Evolutionary conservation across 306 rosid genomes (phyloP), one percentile per base, ranked within the genome.

Genomic region (Geum urbanum): DNA sequence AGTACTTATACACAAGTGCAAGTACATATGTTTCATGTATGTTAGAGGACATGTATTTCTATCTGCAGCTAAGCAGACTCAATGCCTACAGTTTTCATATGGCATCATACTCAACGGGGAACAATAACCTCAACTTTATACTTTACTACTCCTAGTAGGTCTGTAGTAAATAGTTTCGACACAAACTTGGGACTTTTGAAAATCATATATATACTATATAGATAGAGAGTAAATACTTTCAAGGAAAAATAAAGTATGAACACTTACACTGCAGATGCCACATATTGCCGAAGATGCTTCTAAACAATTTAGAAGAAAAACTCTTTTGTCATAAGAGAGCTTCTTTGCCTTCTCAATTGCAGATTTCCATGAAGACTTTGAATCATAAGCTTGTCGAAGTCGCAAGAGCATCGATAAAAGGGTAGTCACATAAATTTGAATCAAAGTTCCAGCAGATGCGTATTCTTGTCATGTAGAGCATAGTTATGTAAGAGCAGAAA

Each of bases 371-470:
- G 78, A 74, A 57, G 99, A 77, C 56, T 83, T 77, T 64, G 97
- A 88, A 72, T 94, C 99, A 59, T 97, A 94, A 66, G 99, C 99
- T 88, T 94, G 99, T 77, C 99, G 90, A 84, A 94, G 99, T 69
- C 99, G 96, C 92, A 94, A 78, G 66, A 94, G 99, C 99, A 94
- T 94, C 77, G 91, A 54, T 76, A 94, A 81, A 82, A 94, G n/a
- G n/a, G n/a, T 94, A 78, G 91, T 94, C 20, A 94, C 99, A 69
- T 94, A 94, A 80, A 91, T 94, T 83, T 94, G 95, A 84, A 91
- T 94, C 16, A 94, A 97, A n/a, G 99, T 94, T 56, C 99, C 99
- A 74, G 99, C 99, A 53, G 87, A 84, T 22, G 99, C 99, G 62
- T 94, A 94, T 84, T 91, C 94, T 97, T 86, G 88, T n/a, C n/a